phyloP scores from a whole-genome alignment of 163 green algal species.

The Chlamydomonas reinhardtii region DNA sequence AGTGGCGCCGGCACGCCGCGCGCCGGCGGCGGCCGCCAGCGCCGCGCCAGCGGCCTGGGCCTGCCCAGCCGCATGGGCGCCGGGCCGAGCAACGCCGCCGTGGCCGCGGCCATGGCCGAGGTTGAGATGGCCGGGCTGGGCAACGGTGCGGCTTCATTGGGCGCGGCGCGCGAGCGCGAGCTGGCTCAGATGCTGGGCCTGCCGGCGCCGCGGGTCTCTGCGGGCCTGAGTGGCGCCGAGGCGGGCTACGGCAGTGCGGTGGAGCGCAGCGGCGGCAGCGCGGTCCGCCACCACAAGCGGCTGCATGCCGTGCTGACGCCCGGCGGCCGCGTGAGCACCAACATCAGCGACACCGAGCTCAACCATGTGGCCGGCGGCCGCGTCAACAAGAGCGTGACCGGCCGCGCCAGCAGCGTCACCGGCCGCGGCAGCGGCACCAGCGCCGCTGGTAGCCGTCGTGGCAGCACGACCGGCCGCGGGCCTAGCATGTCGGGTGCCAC shows the following conservation, averaged over 20 bases:
- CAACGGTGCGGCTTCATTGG: not conserved
- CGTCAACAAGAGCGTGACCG: conserved; percentile 2
- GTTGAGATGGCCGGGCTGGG: not conserved
- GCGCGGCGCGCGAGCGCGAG: not conserved
- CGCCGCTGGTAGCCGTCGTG: not conserved
- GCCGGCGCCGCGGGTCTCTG: not conserved
- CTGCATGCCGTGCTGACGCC: conserved; percentile 14
- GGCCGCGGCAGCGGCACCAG: not conserved
- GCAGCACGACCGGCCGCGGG: not conserved
- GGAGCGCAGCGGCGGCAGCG: not conserved
- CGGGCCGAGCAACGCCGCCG: not conserved
- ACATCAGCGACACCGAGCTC: not conserved
- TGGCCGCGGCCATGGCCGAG: not conserved
- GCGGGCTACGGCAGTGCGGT: not conserved
- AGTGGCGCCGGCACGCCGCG: not conserved
- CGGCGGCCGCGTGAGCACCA: conserved; percentile 5
- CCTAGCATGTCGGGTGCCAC: not conserved
- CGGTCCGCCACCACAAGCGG: not conserved
- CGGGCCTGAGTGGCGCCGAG: not conserved
- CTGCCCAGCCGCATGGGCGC: not conserved
- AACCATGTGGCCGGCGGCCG: not conserved
- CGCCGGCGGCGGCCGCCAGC: not conserved
- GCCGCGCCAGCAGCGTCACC: not conserved
- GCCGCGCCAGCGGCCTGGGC: not conserved
- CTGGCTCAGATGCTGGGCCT: not conserved